Conservation (phyloP, 306 rosid species). For the Vigna trinervia region DNA sequence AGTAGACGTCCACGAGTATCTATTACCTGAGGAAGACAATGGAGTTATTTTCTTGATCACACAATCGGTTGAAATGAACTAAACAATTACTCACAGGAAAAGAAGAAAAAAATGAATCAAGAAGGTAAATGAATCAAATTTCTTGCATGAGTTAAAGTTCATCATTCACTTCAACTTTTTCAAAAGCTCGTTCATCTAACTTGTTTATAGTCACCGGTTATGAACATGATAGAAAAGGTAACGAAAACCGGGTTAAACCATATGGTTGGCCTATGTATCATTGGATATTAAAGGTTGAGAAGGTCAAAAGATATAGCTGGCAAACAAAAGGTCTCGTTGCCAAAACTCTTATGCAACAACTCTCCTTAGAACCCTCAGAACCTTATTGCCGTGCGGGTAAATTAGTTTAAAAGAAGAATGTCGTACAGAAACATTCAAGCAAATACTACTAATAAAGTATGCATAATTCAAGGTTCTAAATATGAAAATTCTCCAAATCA, state of each 20-base stretch:
- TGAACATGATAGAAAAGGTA: background rate
- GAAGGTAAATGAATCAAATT: background rate
- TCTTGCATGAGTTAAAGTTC: background rate
- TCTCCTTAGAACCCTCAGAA: background rate
- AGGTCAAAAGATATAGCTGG: background rate
- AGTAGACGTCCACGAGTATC: conserved; percentile 70
- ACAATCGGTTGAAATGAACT: background rate
- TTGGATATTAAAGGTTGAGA: conserved; percentile 12
- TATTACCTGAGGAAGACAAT: conserved; percentile 54
- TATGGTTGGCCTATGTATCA: background rate
- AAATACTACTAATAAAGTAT: conserved; percentile 26
- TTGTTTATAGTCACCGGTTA: background rate
- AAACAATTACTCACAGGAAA: background rate
- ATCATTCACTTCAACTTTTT: background rate
- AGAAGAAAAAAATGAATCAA: background rate
- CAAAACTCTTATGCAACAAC: conserved; percentile 11
- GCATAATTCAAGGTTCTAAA: conserved; percentile 9
- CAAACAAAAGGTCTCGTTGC: conserved; percentile 7
- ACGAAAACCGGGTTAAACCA: background rate
- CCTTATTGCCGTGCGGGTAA: background rate
- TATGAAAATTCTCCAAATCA: background rate
- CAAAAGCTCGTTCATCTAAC: background rate
- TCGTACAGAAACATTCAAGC: conserved; percentile 10
- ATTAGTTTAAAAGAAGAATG: conserved; percentile 29
- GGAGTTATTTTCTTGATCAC: background rate